Conservation (phyloP, 108 stramenopile species). For the Nitzschia sp. region DNA sequence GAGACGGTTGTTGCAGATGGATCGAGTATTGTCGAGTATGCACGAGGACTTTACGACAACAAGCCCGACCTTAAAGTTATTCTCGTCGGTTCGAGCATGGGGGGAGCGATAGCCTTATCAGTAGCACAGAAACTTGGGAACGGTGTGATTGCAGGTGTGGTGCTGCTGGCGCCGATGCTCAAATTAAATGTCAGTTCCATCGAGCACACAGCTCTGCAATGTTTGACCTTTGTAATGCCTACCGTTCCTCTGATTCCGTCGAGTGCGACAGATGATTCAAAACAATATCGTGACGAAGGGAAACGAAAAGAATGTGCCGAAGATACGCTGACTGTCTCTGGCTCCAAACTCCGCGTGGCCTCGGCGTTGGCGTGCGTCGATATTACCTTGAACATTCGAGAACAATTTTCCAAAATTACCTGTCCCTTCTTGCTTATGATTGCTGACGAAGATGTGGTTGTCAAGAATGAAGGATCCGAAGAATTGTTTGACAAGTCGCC, state of each 20-base stretch:
- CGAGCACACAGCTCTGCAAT: slow-evolving; percentile 34
- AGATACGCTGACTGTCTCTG: slow-evolving; percentile 45
- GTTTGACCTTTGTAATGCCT: slow-evolving; percentile 49
- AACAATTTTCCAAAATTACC: slow-evolving; percentile 38
- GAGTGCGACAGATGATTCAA: slow-evolving; percentile 56
- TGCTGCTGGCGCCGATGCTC: slow-evolving; percentile 84
- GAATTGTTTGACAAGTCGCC: slow-evolving; percentile 50
- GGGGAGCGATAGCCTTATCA: slow-evolving; percentile 75
- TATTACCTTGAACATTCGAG: slow-evolving; percentile 39
- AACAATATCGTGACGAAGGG: slow-evolving; percentile 71
- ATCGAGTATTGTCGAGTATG: slow-evolving; percentile 52
- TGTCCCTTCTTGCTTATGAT: slow-evolving; percentile 69
- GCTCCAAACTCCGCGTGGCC: slow-evolving; percentile 34
- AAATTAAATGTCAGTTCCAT: slow-evolving; percentile 52
- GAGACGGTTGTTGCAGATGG: slow-evolving; percentile 60
- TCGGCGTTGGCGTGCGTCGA: slow-evolving; percentile 77
- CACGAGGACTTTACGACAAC: slow-evolving; percentile 22
- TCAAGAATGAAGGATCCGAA: slow-evolving; percentile 66
- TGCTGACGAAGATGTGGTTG: slow-evolving; percentile 81
- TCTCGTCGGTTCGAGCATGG: slow-evolving; percentile 80
- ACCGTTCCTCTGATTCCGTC: slow-evolving; percentile 59
- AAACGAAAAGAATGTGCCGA: slow-evolving; percentile 71
- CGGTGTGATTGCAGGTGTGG: slow-evolving; percentile 42
- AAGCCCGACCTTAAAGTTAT: slow-evolving; percentile 39
- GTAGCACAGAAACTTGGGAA: slow-evolving; percentile 47